Conservation (phyloP, 2,329 filamentous ascomycete genomes). For the Botryosphaeria dothidea region DNA sequence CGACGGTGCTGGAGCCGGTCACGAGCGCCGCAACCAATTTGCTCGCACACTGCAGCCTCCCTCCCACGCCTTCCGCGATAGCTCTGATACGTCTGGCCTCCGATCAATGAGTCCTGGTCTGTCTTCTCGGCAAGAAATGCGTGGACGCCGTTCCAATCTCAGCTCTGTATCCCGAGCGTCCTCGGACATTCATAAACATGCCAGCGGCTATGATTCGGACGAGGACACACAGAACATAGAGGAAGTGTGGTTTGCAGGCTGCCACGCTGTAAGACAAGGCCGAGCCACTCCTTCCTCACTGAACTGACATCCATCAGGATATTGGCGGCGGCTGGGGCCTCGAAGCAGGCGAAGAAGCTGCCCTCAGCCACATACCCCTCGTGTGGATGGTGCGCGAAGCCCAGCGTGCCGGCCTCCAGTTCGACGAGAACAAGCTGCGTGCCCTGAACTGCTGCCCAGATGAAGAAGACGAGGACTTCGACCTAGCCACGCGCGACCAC, state of each 20-base stretch:
- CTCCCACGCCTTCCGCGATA: conserved; percentile 30
- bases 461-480: conserved; percentile 24
- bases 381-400: conserved; percentile 71
- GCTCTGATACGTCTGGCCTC: conserved; percentile 36
- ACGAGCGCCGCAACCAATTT: conserved; percentile 13
- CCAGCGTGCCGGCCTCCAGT: conserved; percentile 65
- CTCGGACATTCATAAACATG: neutral
- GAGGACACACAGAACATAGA: conserved; percentile 68
- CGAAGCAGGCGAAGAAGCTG: conserved; percentile 54
- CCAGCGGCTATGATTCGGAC: conserved; percentile 30
- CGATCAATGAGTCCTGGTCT: conserved; percentile 34
- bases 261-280: conserved; percentile 57
- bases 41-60: neutral
- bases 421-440: conserved; percentile 68
- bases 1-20: neutral
- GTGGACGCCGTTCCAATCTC: conserved; percentile 13
- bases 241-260: conserved; percentile 79
- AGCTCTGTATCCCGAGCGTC: neutral
- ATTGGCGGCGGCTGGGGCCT: conserved; percentile 75
- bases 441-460: conserved; percentile 64
- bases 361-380: conserved; percentile 67
- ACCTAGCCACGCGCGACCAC: neutral
- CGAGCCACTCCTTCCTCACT: neutral
- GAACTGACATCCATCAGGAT: conserved; percentile 44
- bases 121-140: conserved; percentile 21